Evolutionary conservation across 225 moss, liverwort and hornwort genomes (phyloP), one percentile per base, ranked within the genome.

Genomic region (Polytrichum commune): DNA sequence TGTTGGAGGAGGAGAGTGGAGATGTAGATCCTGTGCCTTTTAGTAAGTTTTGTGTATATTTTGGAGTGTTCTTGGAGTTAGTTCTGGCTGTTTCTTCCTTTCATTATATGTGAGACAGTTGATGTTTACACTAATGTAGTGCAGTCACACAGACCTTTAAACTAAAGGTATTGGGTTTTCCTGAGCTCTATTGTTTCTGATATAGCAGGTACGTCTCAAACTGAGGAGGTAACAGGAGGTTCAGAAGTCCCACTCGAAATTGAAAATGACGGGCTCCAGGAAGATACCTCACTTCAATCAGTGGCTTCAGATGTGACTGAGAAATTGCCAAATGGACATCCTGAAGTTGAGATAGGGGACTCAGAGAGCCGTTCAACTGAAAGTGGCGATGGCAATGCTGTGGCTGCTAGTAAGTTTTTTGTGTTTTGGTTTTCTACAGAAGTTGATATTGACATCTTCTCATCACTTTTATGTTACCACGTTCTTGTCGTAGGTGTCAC

Each of bases 11-110:
- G 30, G 38, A 66, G 30, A 60, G 28, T 26, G 56, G 57, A 76
- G 80, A 68, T 62, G 75, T 56, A 1, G 75, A 72, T 30, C 53
- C 62, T 64, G 75, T 76, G 29, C 38, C 72, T 63, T 20, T 57
- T 5, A 68, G 80, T 80, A 68, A 68, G 72, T 64, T 64, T 72
- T 25, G 6, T 8, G 22, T 55, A 20, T 35, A 13, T 68, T 2
- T 5, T 27, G n/a, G 9, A 10, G 9, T 35, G 7, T 56, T 0
- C 55, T 19, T 23, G 5, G 20, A 19, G 10, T 57, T 19, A n/a
- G 16, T 62, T 19, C 25, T 28, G 0, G 53, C 29, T 55, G 18
- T 68, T 4, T 54, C 6, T 19, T 29, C 29, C 9, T 46, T 54
- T 68, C 6, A 19, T 13, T 54, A 19, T n/a, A 27, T 73, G 23